These are phyloP conservation scores for Kodamaea kaohsiungensis DNA, from an alignment of 805 yeast species.

Conservation along the genomic window DNA sequence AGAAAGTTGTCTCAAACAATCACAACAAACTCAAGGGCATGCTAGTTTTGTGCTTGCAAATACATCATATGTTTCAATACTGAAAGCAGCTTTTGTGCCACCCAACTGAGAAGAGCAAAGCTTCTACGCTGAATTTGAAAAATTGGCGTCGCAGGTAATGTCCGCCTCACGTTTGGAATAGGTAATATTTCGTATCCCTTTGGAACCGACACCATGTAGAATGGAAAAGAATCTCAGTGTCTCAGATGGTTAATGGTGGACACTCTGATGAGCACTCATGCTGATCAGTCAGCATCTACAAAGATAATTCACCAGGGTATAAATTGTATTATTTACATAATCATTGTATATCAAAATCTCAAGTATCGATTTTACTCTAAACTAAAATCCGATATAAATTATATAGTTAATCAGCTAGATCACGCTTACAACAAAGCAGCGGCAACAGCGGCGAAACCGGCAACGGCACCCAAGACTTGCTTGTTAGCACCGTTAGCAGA, in stretches of 20 bases:
- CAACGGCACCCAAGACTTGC: conserved; percentile 3
- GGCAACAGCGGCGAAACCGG: neutral
- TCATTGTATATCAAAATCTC: neutral
- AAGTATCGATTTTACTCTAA: neutral
- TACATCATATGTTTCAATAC: neutral
- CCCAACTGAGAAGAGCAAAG: neutral
- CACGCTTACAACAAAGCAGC: conserved; percentile 9
- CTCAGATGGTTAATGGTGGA: no score
- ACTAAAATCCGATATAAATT: neutral
- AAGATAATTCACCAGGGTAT: neutral
- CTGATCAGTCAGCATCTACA: no score
- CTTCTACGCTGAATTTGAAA: neutral
- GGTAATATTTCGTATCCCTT: neutral
- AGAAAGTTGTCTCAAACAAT: neutral
- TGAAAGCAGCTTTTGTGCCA: neutral
- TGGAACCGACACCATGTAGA: neutral
- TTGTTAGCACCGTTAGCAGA: conserved; percentile 4
- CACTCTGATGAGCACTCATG: no score
- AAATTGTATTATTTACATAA: neutral
- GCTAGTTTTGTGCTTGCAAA: neutral
- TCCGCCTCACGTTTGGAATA: neutral
- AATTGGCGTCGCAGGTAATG: neutral
- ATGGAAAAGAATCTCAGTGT: no score
- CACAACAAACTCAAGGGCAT: neutral
- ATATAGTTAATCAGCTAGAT: neutral